Evolutionary conservation across 805 yeast species (phyloP).

Genomic region (Spathaspora sp.): DNA sequence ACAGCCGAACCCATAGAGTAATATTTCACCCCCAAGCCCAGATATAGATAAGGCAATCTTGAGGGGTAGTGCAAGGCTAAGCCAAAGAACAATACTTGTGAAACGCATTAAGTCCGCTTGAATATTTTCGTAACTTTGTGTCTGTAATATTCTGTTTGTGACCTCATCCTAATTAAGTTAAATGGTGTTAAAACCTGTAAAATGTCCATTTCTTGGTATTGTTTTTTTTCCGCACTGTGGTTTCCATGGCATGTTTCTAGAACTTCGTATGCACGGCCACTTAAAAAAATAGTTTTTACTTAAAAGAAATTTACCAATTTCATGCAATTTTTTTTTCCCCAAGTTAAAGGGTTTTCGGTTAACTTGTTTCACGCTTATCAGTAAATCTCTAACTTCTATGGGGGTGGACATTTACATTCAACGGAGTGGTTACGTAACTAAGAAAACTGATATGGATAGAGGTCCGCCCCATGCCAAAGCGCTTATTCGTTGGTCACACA

Average conservation of each 20-base stretch:
- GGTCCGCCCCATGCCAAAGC: background rate
- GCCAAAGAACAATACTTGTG: no score
- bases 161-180: background rate
- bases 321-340: background rate
- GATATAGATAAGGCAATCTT: no score
- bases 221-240: background rate
- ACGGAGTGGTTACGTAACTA: no score
- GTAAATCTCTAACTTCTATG: no score
- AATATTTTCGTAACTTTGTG: no score
- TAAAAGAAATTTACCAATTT: background rate
- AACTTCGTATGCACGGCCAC: background rate
- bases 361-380: background rate
- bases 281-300: background rate
- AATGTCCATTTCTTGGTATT: background rate
- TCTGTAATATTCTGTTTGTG: no score
- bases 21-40: no score
- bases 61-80: no score
- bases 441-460: no score
- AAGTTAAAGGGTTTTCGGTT: background rate
- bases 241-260: background rate
- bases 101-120: no score
- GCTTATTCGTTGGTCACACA: background rate
- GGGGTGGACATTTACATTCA: no score
- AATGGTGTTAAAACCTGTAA: background rate
- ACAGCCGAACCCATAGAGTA: no score